These are phyloP conservation scores for grape (Vitis vinifera) DNA, from an alignment of 164 flowering plant genomes.

Conservation along the genomic window ASM3070453v1 NC_081819.1:13053501-13054000, in stretches of 20 bases:
- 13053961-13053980: no score
- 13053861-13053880: background rate
- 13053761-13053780: slow-evolving; percentile 36
- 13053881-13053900: no score
- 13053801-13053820: slow-evolving; percentile 52
- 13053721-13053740: slow-evolving; percentile 50
- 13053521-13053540: slow-evolving; percentile 64
- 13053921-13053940: no score
- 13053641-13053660: slow-evolving; percentile 35
- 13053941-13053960: no score
- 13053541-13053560: slow-evolving; percentile 72
- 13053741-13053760: slow-evolving; percentile 69
- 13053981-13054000: no score
- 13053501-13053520: slow-evolving; percentile 85
- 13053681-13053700: slow-evolving; percentile 62
- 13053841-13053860: no score
- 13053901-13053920: no score
- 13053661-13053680: slow-evolving; percentile 75
- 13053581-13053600: background rate
- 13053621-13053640: background rate
- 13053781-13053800: slow-evolving; percentile 70
- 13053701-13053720: slow-evolving; percentile 51
- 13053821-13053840: background rate
- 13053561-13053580: slow-evolving; percentile 20
- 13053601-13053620: background rate